Conservation (phyloP, 306 rosid species). For the Albizia julibrissin region DNA sequence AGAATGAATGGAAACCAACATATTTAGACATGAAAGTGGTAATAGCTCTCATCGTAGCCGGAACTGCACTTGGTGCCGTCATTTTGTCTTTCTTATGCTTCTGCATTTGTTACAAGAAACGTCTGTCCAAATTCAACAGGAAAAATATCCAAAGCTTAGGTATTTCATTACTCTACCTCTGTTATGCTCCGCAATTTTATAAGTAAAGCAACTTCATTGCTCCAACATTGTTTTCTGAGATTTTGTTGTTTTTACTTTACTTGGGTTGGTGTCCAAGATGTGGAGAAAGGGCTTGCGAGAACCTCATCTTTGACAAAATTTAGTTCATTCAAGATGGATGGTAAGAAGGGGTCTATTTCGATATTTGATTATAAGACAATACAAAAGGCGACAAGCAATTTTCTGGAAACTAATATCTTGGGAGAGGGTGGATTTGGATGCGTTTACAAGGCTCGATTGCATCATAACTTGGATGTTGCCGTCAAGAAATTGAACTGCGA, state of each 20-base stretch:
- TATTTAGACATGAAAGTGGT: constrained; percentile 63
- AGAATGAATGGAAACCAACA: constrained; percentile 40
- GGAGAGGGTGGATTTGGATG: constrained; percentile 97
- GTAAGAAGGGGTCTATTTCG: constrained; percentile 67
- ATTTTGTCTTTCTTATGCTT: constrained; percentile 45
- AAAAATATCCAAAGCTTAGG: constrained; percentile 47
- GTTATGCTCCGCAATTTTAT: constrained; percentile 3
- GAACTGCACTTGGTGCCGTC: constrained; percentile 50
- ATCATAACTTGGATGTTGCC: constrained; percentile 70
- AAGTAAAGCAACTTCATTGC: constrained; percentile 14
- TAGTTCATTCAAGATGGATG: constrained; percentile 58
- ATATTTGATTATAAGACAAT: constrained; percentile 69
- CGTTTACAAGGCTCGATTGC: constrained; percentile 84
- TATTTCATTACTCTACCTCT: constrained; percentile 27
- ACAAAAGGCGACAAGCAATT: constrained; percentile 73
- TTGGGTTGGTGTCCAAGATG: constrained; percentile 52
- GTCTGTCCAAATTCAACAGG: constrained; percentile 41
- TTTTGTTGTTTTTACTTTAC: constrained; percentile 11
- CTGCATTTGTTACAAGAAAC: constrained; percentile 60
- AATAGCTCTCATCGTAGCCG: constrained; percentile 47
- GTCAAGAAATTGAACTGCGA: constrained; percentile 76
- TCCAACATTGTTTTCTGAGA: not conserved
- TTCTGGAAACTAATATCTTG: constrained; percentile 70
- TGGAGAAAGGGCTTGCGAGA: constrained; percentile 64
- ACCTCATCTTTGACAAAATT: constrained; percentile 68